Conservation (phyloP, 306 rosid genomes). For the Ceratonia siliqua region DNA sequence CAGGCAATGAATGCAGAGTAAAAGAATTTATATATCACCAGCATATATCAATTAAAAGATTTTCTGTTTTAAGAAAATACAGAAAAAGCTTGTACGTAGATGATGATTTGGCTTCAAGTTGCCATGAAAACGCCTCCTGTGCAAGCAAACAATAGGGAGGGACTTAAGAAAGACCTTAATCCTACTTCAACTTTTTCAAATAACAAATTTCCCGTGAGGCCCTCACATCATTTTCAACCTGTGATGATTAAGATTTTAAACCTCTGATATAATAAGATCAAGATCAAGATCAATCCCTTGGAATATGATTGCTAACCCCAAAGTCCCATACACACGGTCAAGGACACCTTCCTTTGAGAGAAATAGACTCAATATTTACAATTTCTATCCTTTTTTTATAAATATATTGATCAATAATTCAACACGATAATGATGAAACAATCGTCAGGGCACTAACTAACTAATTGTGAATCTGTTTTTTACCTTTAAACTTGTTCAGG, state of each 20-base stretch:
- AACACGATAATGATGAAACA: not conserved
- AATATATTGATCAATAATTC: not conserved
- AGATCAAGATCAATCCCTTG: not conserved
- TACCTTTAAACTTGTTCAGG: not conserved
- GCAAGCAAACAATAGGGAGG: not conserved
- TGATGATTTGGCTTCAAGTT: slow-evolving; percentile 14
- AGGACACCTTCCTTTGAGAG: too few relatives aligned
- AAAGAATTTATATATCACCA: slow-evolving; percentile 16
- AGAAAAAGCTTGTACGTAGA: slow-evolving; percentile 2
- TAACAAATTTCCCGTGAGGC: not conserved
- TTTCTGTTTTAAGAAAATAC: not conserved
- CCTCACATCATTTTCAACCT: slow-evolving; percentile 14
- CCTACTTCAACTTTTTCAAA: slow-evolving; percentile 6
- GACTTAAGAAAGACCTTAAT: not conserved
- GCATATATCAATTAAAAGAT: not conserved
- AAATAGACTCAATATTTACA: too few relatives aligned
- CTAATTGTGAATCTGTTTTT: too few relatives aligned
- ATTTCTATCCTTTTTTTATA: not conserved
- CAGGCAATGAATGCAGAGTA: not conserved
- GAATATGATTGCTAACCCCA: slow-evolving; percentile 17
- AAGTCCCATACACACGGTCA: not conserved
- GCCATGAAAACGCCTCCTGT: not conserved
- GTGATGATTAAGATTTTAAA: slow-evolving; percentile 17
- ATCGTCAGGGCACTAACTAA: slow-evolving; percentile 3
- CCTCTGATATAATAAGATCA: not conserved